Base-by-base conservation (phyloP, 768 basidiomycete species). In the Mycena rosella region DNA sequence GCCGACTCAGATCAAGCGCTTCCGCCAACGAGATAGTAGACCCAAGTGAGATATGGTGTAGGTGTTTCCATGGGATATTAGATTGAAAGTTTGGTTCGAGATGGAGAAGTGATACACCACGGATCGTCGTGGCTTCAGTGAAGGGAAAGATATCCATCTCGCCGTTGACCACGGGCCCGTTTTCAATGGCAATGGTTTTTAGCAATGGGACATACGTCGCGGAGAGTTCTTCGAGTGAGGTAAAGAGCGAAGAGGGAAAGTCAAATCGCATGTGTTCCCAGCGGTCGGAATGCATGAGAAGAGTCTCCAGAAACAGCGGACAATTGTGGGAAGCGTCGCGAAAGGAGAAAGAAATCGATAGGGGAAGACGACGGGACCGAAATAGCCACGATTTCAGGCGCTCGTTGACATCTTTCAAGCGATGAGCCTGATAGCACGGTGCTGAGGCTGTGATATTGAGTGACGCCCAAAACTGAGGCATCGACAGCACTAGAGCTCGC, bases 391-490 rank as follows among this genome's bases (percentile, higher is more conserved):
- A 30, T 32, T 52, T 8, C 2, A 52, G 7, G 10, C 29, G 22
- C 49, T 27, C 15, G 14, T 32, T 52, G 22, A 29, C n/a, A n/a
- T n/a, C n/a, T n/a, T n/a, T n/a, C n/a, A n/a, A n/a, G n/a, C n/a
- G n/a, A n/a, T n/a, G n/a, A n/a, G n/a, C n/a, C n/a, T n/a, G n/a
- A n/a, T n/a, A n/a, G n/a, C 32, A 11, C 5, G 32, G 32, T 34
- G 32, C 5, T 34, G 11, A 7, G 34, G 15, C 38, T 8, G 17
- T 18, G 26, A 56, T 30, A 13, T 56, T 26, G 4, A 56, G 40
- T 15, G 55, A 58, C 18, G 44, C n/a, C 56, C 56, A 58, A n/a
- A 58, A 44, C 20, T 20, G 42, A 2, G 56, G 55, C 40, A 56
- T 42, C 26, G 55, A 56, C 18, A 56, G 55, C 38, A 27, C 55